These are phyloP conservation scores for Cladosporium halotolerans DNA, from an alignment of 2,329 filamentous ascomycete genomes.

Conservation along the genomic window DNA sequence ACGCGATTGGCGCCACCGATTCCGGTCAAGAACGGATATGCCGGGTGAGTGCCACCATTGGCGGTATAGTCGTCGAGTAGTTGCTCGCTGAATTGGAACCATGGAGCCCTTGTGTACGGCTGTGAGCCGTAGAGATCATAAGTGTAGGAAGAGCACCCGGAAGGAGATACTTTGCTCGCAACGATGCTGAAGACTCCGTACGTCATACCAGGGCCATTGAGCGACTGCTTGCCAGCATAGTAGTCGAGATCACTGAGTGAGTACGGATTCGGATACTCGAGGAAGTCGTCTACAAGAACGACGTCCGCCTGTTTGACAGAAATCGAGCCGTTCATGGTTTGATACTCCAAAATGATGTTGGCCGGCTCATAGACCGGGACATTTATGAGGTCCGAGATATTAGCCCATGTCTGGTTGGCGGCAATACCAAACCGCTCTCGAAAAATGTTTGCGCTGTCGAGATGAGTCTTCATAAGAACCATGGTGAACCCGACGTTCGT, in stretches of 20 bases:
- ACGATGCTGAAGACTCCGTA: conserved; percentile 64
- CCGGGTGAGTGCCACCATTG: conserved; percentile 63
- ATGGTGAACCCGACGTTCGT: conserved; percentile 66
- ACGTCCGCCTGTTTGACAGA: conserved; percentile 66
- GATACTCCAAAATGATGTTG: conserved; percentile 58
- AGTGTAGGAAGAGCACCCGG: conserved; percentile 62
- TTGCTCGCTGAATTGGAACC: conserved; percentile 67
- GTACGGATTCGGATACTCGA: conserved; percentile 54
- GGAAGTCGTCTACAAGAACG: conserved; percentile 58
- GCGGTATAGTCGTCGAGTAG: conserved; percentile 52
- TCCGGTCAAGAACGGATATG: conserved; percentile 65
- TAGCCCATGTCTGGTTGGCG: conserved; percentile 52
- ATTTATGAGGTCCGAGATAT: conserved; percentile 51
- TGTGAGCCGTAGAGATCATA: conserved; percentile 58
- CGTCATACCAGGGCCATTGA: conserved; percentile 66
- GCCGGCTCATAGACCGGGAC: conserved; percentile 49
- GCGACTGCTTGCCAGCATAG: conserved; percentile 62
- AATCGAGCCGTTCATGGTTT: conserved; percentile 60
- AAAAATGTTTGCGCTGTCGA: conserved; percentile 53
- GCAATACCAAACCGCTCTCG: conserved; percentile 50
- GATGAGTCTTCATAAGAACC: conserved; percentile 52
- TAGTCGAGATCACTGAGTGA: conserved; percentile 58
- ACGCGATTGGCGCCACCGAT: conserved; percentile 65
- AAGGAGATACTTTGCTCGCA: conserved; percentile 58
- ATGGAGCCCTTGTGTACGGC: conserved; percentile 60